Percentiles rank a stretch among this genome's conserved stretches.
phyloP scores from a whole-genome alignment of 148 eudicot genomes.

The Pharnaceum exiguum region DNA sequence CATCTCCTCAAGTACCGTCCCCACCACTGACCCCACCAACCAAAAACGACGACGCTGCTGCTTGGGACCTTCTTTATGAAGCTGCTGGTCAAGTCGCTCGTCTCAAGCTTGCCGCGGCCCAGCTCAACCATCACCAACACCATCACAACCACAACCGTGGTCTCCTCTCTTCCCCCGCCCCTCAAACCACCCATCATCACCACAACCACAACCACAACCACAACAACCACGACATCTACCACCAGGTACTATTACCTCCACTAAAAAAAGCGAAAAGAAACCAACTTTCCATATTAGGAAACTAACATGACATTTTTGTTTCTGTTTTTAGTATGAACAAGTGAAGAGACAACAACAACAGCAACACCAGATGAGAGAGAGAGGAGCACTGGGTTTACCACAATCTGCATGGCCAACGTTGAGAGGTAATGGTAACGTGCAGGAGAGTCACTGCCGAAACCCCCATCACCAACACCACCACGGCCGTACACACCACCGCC shows the following conservation, averaged over 20 bases:
- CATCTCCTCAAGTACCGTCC: slow-evolving; percentile 39
- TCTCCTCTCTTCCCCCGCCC: slow-evolving; percentile 3
- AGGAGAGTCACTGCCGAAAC: slow-evolving; percentile 7
- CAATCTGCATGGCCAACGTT: slow-evolving; percentile 47
- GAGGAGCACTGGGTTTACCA: slow-evolving; percentile 21
- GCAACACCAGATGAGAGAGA: slow-evolving; percentile 14
- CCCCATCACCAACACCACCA: slow-evolving; percentile 10
- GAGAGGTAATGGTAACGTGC: no score
- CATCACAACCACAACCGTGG: slow-evolving; percentile 15
- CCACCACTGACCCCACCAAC: slow-evolving; percentile 30
- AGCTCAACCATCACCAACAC: slow-evolving; percentile 10
- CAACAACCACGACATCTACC: slow-evolving; percentile 9
- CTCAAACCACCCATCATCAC: slow-evolving; percentile 4
- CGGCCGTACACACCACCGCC: no score
- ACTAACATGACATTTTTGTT: not conserved
- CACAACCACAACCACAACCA: slow-evolving; percentile 7
- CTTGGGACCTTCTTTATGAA: slow-evolving; percentile 44
- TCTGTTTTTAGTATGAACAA: slow-evolving; percentile 18
- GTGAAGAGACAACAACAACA: slow-evolving; percentile 28
- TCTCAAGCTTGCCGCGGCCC: slow-evolving; percentile 36
- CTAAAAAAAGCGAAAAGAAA: no score
- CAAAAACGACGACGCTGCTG: slow-evolving; percentile 32
- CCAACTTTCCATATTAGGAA: no score
- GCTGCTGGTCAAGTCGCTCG: slow-evolving; percentile 57
- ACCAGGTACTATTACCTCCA: slow-evolving; percentile 25